Evolutionary conservation across 805 yeast species (phyloP).

Genomic region (Starmera quercuum): DNA sequence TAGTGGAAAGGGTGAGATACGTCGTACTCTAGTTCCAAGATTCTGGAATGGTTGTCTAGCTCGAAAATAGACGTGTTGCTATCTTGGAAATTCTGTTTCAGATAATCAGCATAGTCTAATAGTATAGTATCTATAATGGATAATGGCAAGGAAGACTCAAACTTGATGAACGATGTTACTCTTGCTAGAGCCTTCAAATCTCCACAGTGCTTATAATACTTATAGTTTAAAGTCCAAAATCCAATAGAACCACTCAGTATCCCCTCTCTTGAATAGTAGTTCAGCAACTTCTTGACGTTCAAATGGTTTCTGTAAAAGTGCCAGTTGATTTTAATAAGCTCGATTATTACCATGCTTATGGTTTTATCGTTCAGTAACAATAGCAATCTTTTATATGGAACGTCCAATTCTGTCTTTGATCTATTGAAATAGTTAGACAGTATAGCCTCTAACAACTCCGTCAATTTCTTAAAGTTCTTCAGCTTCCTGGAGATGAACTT

Average conservation of each 20-base stretch:
- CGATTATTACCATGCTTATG: constrained; percentile 29
- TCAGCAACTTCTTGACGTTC: constrained; percentile 24
- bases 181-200: constrained; percentile 38
- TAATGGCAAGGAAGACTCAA: constrained; percentile 40
- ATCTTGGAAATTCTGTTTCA: constrained; percentile 21
- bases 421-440: constrained; percentile 16
- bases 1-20: constrained; percentile 21
- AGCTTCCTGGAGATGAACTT: constrained; percentile 13
- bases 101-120: constrained; percentile 29
- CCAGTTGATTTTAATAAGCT: constrained; percentile 25
- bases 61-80: constrained; percentile 16
- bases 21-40: constrained; percentile 21
- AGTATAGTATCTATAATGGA: constrained; percentile 35
- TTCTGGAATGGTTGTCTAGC: constrained; percentile 9
- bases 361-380: constrained; percentile 33
- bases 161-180: constrained; percentile 38
- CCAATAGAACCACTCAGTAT: constrained; percentile 30
- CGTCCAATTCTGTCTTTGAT: constrained; percentile 7
- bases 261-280: constrained; percentile 17
- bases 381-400: constrained; percentile 18
- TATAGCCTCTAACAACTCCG: constrained; percentile 16
- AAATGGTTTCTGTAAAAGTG: constrained; percentile 20
- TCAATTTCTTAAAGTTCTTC: constrained; percentile 15
- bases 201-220: constrained; percentile 38
- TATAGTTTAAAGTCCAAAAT: constrained; percentile 54